A percentile compares a stretch with the other conserved stretches of the same genome.
These are phyloP conservation scores for Boletus edulis DNA, from an alignment of 768 basidiomycete genomes.

Conservation along the genomic window DNA sequence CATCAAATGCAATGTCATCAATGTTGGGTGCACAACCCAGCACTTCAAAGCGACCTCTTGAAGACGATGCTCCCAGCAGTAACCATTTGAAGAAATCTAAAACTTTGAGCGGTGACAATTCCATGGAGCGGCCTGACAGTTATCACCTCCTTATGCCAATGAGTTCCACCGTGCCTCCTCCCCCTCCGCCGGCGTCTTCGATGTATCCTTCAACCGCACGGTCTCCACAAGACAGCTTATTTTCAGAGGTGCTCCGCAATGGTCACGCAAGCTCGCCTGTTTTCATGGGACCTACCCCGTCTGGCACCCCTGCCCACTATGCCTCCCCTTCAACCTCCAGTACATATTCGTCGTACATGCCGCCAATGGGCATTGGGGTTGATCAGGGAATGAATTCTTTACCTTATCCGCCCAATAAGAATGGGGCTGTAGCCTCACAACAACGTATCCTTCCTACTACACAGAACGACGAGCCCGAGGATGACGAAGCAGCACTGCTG, in stretches of 20 bases:
- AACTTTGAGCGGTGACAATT: slow-evolving; percentile 37
- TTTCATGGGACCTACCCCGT: slow-evolving; percentile 50
- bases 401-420: slow-evolving; percentile 43
- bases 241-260: slow-evolving; percentile 59
- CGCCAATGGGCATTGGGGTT: slow-evolving; percentile 55
- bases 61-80: slow-evolving; percentile 27
- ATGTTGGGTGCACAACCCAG: slow-evolving; percentile 27
- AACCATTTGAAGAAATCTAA: slow-evolving; percentile 53
- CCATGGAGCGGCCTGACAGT: slow-evolving; percentile 38
- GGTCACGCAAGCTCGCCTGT: slow-evolving; percentile 54
- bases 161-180: slow-evolving; percentile 36
- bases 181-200: slow-evolving; percentile 31
- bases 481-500: slow-evolving; percentile 45
- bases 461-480: slow-evolving; percentile 44
- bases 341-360: slow-evolving; percentile 46
- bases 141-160: slow-evolving; percentile 62
- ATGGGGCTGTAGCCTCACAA: slow-evolving; percentile 17
- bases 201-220: slow-evolving; percentile 46
- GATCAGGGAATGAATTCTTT: slow-evolving; percentile 53
- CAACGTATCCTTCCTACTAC: slow-evolving; percentile 25
- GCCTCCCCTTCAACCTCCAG: slow-evolving; percentile 35
- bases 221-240: slow-evolving; percentile 50
- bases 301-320: slow-evolving; percentile 43
- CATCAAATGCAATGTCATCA: slow-evolving; percentile 30
- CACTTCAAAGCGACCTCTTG: slow-evolving; percentile 24